phyloP scores from a whole-genome alignment of 768 basidiomycete genomes.

The Gyrodon lividus region DNA sequence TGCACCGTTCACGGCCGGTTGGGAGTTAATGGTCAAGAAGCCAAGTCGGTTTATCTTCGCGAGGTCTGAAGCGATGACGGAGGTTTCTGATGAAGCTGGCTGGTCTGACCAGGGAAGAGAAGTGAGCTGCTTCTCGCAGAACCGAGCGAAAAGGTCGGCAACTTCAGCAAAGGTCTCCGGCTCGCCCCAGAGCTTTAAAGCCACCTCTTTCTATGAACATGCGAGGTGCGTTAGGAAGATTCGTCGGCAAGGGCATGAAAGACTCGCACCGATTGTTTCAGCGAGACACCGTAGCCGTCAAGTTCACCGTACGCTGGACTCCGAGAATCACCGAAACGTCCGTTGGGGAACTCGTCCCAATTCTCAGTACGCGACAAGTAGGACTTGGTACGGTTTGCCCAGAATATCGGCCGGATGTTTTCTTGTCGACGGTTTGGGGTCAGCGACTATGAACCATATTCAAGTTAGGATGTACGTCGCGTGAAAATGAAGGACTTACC shows the following conservation, averaged over 20 bases:
- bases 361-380: constrained; percentile 96
- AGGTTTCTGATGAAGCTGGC: constrained; percentile 80
- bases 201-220: constrained; percentile 72
- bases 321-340: constrained; percentile 95
- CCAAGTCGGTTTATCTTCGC: constrained; percentile 87
- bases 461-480: background rate
- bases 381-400: constrained; percentile 95
- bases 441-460: constrained; percentile 60
- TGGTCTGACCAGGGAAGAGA: constrained; percentile 97
- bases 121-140: constrained; percentile 70
- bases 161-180: constrained; percentile 70
- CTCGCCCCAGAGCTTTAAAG: constrained; percentile 82
- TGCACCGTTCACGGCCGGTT: constrained; percentile 91
- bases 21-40: constrained; percentile 96
- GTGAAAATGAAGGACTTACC: constrained; percentile 41
- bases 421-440: constrained; percentile 90
- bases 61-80: constrained; percentile 73
- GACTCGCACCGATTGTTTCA: constrained; percentile 77
- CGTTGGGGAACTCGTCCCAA: constrained; percentile 99
- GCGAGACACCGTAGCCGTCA: constrained; percentile 92
- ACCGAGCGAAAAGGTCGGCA: constrained; percentile 71
- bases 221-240: constrained; percentile 8
- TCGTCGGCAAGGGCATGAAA: background rate
- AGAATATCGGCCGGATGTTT: constrained; percentile 96
- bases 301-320: constrained; percentile 98